Evolutionary conservation across 345 rosid genomes (phyloP), one percentile per base, ranked within the genome.

Genomic region (Capsella bursapastoris): DNA sequence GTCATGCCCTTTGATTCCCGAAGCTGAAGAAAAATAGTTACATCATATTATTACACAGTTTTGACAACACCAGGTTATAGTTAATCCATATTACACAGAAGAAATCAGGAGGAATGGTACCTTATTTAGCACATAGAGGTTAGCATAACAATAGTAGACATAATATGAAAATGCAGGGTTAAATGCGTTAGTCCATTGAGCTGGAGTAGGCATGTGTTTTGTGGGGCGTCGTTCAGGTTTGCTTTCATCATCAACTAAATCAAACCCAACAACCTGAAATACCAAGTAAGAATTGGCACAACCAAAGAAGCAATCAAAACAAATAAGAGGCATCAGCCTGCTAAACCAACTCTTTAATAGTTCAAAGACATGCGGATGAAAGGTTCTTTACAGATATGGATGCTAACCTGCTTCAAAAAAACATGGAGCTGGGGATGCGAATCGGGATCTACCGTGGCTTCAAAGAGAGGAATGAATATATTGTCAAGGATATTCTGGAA

Each of bases 171-270:
- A 96, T 15, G 99, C 97, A 64, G 99, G 99, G 78, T 96, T 96
- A 82, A 89, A 96, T 18, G 84, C 93, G 50, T 96, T 96, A 62
- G 96, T 96, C 99, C 99, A 96, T 65, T 96, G 93, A 72, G 82
- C 86, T n/a, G 99, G 99, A 34, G 99, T 92, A 52, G 99, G 98
- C 99, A 96, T 96, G 85, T 96, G 99, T 79, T 96, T 96, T 6
- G 98, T 96, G 41, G 98, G 99, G 50, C 99, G 98, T 68, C 99
- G 90, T 86, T 96, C 98, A 61, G 99, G 98, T 81, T 96, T 96
- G 85, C 95, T 96, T 84, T 96, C 99, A 74, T 96, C 98, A 80
- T 96, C 99, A 9, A 96, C 99, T 82, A 96, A 76, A 84, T 96
- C 99, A 77, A 96, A 78, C 9, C 99, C 99, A 80, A 96, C 99